A percentile compares a stretch with the other conserved stretches of the same genome.
phyloP scores from a whole-genome alignment of 371 early-diverging fungal genomes.

The Zychaea mexicana region DNA sequence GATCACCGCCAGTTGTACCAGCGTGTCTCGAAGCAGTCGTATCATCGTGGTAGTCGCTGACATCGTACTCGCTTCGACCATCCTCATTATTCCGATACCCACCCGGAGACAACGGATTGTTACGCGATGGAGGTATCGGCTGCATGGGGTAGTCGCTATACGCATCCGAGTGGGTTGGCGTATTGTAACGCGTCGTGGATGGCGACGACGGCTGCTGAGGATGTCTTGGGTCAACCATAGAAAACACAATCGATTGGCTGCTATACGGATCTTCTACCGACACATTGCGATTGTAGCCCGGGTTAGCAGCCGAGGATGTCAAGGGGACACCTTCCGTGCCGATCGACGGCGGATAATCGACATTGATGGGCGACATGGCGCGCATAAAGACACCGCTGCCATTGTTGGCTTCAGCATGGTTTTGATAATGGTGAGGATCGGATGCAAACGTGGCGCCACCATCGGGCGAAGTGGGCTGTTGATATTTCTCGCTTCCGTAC shows the following conservation, averaged over 20 bases:
- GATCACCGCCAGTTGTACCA: background rate
- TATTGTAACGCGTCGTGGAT: slow-evolving; percentile 10
- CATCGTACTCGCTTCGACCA: slow-evolving; percentile 14
- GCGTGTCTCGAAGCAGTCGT: background rate
- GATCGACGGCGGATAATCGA: slow-evolving; percentile 28
- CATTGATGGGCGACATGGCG: slow-evolving; percentile 38
- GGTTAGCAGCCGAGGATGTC: slow-evolving; percentile 16
- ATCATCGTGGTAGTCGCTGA: slow-evolving; percentile 20
- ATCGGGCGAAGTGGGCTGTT: slow-evolving; percentile 1
- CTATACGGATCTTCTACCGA: slow-evolving; percentile 43
- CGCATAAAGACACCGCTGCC: slow-evolving; percentile 35
- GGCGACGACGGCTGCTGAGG: background rate
- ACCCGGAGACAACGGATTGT: background rate
- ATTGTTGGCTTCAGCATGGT: background rate
- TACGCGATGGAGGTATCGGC: background rate
- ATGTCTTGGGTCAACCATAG: slow-evolving; percentile 31
- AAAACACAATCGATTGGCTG: slow-evolving; percentile 37
- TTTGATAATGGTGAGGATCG: too few species aligned
- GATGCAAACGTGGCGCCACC: too few species aligned
- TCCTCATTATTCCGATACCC: slow-evolving; percentile 1
- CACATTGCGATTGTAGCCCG: slow-evolving; percentile 18
- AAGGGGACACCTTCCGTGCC: slow-evolving; percentile 25
- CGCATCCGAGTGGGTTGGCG: background rate
- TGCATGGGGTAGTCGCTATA: slow-evolving; percentile 2
- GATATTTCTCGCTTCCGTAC: slow-evolving; percentile 10